Conservation (phyloP, 139 green algal genomes). For the Pleodorina starrii region DNA sequence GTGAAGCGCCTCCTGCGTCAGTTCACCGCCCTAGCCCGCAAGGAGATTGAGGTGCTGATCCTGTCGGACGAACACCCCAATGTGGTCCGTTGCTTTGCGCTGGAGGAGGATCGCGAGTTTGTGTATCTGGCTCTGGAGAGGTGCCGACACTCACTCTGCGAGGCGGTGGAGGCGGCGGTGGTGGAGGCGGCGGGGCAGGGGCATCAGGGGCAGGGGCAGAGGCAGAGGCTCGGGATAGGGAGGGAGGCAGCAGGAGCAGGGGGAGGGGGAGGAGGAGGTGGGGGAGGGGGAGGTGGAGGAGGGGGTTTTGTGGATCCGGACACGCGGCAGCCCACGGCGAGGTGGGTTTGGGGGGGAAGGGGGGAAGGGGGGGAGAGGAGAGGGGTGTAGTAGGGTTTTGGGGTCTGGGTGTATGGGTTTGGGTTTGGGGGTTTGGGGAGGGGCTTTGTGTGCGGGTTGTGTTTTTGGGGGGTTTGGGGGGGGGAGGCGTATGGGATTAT, state of each 20-base stretch:
- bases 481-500: too few relatives aligned
- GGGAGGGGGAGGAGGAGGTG: neutral
- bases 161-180: neutral
- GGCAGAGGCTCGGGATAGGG: neutral
- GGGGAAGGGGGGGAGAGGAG: too few relatives aligned
- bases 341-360: neutral
- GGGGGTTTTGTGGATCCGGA: conserved; percentile 13
- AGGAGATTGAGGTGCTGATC: conserved; percentile 96
- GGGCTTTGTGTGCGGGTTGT: too few relatives aligned
- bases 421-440: too few relatives aligned
- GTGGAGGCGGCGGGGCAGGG: neutral
- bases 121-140: conserved; percentile 97
- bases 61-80: conserved; percentile 96
- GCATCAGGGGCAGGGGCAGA: neutral
- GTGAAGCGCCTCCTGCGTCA: conserved; percentile 93
- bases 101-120: conserved; percentile 98
- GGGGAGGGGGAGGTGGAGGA: neutral
- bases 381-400: too few relatives aligned
- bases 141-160: conserved; percentile 76
- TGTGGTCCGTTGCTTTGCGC: conserved; percentile 92
- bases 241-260: neutral
- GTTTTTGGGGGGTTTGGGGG: too few relatives aligned
- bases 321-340: neutral
- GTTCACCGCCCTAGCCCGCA: conserved; percentile 91
- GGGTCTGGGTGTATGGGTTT: too few relatives aligned